Evolutionary conservation across 768 basidiomycete species (phyloP).

Genomic region (Hygrophorus russula): DNA sequence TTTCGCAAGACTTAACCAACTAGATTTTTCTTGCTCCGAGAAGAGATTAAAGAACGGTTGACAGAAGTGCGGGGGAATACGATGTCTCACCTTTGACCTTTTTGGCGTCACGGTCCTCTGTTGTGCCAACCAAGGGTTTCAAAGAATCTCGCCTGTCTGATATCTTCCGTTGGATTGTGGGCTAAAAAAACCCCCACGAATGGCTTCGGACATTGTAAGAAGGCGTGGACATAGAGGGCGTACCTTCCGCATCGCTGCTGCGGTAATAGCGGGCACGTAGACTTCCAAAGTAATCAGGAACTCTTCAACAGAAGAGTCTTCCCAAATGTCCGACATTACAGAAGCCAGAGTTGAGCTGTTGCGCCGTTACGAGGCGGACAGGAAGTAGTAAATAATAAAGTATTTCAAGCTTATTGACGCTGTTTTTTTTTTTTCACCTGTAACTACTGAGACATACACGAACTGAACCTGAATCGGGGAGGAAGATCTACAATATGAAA

Average conservation of each 20-base stretch:
- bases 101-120: constrained; percentile 27
- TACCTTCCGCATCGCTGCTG: constrained; percentile 47
- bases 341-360: constrained; percentile 7
- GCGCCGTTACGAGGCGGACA: no score
- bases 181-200: constrained; percentile 22
- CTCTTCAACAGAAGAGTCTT: constrained; percentile 24
- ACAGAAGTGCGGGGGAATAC: neutral
- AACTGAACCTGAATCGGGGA: no score
- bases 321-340: constrained; percentile 25
- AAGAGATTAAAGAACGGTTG: neutral
- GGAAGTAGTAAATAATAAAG: no score
- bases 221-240: constrained; percentile 9
- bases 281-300: constrained; percentile 54
- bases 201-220: neutral
- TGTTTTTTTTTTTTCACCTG: no score
- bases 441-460: no score
- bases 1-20: constrained; percentile 52
- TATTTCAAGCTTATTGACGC: no score
- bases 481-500: no score
- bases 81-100: constrained; percentile 48
- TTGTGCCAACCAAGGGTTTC: constrained; percentile 24
- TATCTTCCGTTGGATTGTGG: constrained; percentile 38
- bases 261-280: constrained; percentile 43
- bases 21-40: constrained; percentile 47
- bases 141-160: constrained; percentile 39